A percentile compares a stretch with the other conserved stretches of the same genome.
Conservation (phyloP, 306 rosid species). For the Bauhinia variegata region DNA sequence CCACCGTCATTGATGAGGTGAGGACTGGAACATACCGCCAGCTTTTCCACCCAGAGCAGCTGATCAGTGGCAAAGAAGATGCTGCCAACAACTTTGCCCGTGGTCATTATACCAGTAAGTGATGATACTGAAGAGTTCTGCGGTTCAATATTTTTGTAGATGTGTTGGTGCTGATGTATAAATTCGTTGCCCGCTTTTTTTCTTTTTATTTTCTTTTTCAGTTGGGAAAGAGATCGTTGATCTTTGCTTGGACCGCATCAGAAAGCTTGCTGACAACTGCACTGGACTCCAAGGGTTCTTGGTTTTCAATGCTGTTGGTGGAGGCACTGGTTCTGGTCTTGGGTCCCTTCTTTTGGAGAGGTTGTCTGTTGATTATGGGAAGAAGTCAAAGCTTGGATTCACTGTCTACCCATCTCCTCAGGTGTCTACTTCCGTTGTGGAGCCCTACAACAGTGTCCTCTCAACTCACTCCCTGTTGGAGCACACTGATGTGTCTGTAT, state of each 20-base stretch:
- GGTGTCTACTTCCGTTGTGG: slow-evolving; percentile 66
- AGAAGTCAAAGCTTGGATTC: no score
- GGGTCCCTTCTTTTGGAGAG: no score
- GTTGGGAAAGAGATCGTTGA: slow-evolving; percentile 64
- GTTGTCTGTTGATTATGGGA: no score
- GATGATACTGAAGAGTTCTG: background rate
- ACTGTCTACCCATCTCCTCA: no score
- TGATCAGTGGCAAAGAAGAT: slow-evolving; percentile 64
- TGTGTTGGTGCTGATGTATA: background rate
- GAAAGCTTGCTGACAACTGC: no score
- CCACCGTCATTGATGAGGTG: slow-evolving; percentile 64
- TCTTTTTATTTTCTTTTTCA: slow-evolving; percentile 4
- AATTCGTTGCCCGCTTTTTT: background rate
- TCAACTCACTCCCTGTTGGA: slow-evolving; percentile 63
- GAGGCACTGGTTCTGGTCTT: no score
- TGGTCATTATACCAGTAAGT: slow-evolving; percentile 56
- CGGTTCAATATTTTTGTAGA: no score
- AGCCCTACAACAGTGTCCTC: slow-evolving; percentile 66
- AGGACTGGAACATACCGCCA: no score
- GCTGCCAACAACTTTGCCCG: slow-evolving; percentile 71
- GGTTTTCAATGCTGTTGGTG: no score
- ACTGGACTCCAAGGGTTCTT: no score
- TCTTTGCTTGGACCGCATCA: slow-evolving; percentile 61
- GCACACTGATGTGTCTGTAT: slow-evolving; percentile 64
- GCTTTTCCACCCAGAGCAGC: slow-evolving; percentile 65